A percentile compares a stretch with the other conserved stretches of the same genome.
phyloP scores from a whole-genome alignment of 2,329 filamentous ascomycete species.

The Claviceps spartinae region DNA sequence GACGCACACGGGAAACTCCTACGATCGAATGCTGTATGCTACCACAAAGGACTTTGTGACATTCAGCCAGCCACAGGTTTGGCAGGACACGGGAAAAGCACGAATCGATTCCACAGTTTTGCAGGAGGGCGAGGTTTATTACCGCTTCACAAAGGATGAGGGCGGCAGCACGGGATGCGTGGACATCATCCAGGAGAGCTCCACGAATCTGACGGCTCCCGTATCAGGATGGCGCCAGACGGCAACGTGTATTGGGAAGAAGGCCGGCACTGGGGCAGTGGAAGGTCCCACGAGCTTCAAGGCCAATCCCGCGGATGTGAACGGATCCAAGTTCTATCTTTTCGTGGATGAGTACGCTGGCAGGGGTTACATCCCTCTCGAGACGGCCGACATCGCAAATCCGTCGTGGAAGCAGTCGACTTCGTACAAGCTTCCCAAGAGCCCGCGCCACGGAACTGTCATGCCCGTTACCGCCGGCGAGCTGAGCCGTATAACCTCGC shows the following conservation, averaged over 20 bases:
- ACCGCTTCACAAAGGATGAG: slow-evolving; percentile 2
- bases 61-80: neutral
- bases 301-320: neutral
- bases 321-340: neutral
- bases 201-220: neutral
- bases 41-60: neutral
- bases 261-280: neutral
- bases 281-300: slow-evolving; percentile 2
- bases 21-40: neutral
- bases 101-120: neutral
- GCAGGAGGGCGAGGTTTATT: neutral
- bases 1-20: neutral
- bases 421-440: neutral
- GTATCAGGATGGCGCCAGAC: neutral
- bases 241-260: neutral
- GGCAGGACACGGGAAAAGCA: neutral
- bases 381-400: neutral
- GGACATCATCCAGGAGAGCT: neutral
- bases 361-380: slow-evolving; percentile 1
- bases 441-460: slow-evolving; percentile 1
- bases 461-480: neutral
- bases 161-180: neutral
- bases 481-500: neutral
- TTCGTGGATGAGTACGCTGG: slow-evolving; percentile 1
- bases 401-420: neutral